Base-by-base conservation (phyloP, 495 filamentous ascomycete species). In the Podospora sp. region DNA sequence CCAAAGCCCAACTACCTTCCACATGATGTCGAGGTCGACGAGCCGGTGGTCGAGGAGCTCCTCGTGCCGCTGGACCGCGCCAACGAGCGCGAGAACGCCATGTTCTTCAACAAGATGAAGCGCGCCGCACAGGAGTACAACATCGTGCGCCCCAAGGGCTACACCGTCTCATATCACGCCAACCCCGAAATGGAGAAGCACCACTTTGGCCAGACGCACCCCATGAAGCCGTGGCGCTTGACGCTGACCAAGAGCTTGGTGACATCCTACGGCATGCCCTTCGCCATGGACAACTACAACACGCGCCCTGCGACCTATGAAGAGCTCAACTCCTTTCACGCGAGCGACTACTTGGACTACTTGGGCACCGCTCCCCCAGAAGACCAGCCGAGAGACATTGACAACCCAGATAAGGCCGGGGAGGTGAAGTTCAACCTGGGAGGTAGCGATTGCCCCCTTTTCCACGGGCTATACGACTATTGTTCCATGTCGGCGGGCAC, bases 171-270 rank as follows among this genome's bases (percentile, higher is more conserved):
- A 50, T 98, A 91, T 83, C 95, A 99, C 78, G 91, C 92, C 74
- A 97, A 97, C 75, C 89, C 93, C n/a, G 87, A 91, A 60, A 95
- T 97, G 76, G 95, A 99, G 80, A 88, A 89, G 74, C 93, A 97
- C 76, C 95, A 99, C 76, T 99, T 99, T 73, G 95, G 95, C 66
- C 89, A 89, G 74, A 90, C 90, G 20, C 95, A 99, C 80, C 95
- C 95, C 18, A 99, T 99, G 95, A 99, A 99, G 73, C 95, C 95
- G 65, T 98, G 94, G 94, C 91, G 95, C 18, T 84, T 99, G 66
- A 97, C 92, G 12, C 86, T 99, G 51, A 95, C 95, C 65, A 99
- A 99, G 76, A 90, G 94, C 74, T 85, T 99, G 46, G 91, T 99
- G 55, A 87, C 95, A 70, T 87, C 91, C 2, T 98, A 98, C 78